Evolutionary conservation across 169 alveolate genomes (phyloP), one percentile per base, ranked within the genome.

Genomic region (Plasmodium reichenowi): DNA sequence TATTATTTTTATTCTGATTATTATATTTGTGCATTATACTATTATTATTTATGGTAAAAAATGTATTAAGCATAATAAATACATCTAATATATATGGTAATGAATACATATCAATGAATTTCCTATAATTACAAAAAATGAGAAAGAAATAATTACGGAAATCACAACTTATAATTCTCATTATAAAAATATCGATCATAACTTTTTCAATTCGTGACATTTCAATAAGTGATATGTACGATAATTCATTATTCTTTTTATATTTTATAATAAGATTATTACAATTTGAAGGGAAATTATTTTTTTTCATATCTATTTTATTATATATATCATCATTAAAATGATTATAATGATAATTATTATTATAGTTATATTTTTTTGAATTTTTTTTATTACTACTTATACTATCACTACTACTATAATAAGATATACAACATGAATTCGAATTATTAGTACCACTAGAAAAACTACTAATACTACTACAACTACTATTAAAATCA

Each of bases 31-130:
- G 56, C 26, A 0, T 64, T n/a, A 20, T 54, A 58, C 59, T 73
- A 50, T 68, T 56, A 29, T 29, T 45, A 72, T 86, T 86, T 29
- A 86, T 45, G 0, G 71, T 62, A 17, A 86, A 70, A 67, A 71
- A 86, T n/a, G 10, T 86, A 22, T 48, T 66, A 10, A 86, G 5
- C 12, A 72, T 58, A 12, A 86, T 52, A 72, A 86, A 86, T 13
- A 86, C 58, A 22, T 86, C 76, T 43, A 86, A 72, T 3, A 86
- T 47, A 72, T 86, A 86, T 43, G 92, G 78, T 2, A 86, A 74
- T 2, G 92, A 86, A 71, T 86, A 86, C 92, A 86, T 86, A 17
- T 86, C 92, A 20, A 86, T 86, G 60, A 60, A 72, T 72, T 72
- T 86, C 60, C 92, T 43, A 67, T 86, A 86, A 48, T 86, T 72